Percentiles rank a stretch among this genome's conserved stretches.
phyloP scores from a whole-genome alignment of 768 basidiomycete species.

The Tulasnella sp. region DNA sequence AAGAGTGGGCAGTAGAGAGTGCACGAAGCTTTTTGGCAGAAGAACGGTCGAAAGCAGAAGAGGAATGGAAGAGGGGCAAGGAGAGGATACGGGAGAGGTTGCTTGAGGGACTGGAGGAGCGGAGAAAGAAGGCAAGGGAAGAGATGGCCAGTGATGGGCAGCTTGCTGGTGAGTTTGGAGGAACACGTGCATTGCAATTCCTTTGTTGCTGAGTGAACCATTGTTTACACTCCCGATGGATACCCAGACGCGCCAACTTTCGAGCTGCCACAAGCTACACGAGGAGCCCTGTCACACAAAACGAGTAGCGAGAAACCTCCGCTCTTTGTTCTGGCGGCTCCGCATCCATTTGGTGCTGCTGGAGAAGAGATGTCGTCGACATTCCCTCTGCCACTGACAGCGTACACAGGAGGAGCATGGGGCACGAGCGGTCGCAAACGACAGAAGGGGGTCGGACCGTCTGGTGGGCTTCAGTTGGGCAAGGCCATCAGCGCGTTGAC shows the following conservation, averaged over 20 bases:
- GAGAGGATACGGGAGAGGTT: conserved; percentile 67
- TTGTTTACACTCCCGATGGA: not conserved
- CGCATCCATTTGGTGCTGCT: conserved; percentile 72
- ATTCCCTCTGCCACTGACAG: conserved; percentile 60
- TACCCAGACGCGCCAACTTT: conserved; percentile 8
- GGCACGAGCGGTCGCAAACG: conserved; percentile 22
- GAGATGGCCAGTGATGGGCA: conserved; percentile 87
- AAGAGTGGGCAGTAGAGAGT: conserved; percentile 55
- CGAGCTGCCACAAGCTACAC: conserved; percentile 29
- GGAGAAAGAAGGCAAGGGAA: conserved; percentile 64
- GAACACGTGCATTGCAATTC: not conserved
- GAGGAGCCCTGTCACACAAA: conserved; percentile 19
- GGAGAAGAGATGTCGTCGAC: conserved; percentile 82
- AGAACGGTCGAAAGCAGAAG: conserved; percentile 68
- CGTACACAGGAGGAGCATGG: conserved; percentile 24
- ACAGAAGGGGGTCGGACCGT: conserved; percentile 29
- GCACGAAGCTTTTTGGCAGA: conserved; percentile 65
- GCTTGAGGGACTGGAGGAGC: conserved; percentile 76
- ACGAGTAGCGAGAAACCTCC: conserved; percentile 18
- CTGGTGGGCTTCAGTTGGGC: conserved; percentile 40
- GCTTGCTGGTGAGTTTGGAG: conserved; percentile 42
- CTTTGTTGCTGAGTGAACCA: not conserved
- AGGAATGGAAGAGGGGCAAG: conserved; percentile 67
- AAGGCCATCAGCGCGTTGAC: conserved; percentile 55
- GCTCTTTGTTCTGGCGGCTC: conserved; percentile 39